Evolutionary conservation across 768 basidiomycete genomes (phyloP).

Genomic region (Russula virescens): DNA sequence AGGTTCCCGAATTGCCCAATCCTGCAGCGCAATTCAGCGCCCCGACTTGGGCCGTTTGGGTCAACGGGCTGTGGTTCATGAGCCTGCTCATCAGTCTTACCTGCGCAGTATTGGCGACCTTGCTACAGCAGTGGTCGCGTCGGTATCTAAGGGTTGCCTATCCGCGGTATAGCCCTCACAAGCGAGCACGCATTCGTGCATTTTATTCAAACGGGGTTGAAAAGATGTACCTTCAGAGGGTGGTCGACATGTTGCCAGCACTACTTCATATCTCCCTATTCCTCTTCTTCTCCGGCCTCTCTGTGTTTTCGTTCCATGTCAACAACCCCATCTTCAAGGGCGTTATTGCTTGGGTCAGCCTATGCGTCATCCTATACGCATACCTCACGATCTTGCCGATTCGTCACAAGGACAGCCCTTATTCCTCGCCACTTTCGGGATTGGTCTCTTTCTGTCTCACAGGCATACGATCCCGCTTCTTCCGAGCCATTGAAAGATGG

Average conservation of each 20-base stretch:
- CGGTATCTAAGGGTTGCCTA: slow-evolving; percentile 32
- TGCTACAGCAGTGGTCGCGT: slow-evolving; percentile 47
- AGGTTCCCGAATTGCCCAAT: neutral
- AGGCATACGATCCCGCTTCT: neutral
- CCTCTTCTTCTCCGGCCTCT: slow-evolving; percentile 46
- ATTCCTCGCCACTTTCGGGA: slow-evolving; percentile 2
- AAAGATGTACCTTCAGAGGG: slow-evolving; percentile 35
- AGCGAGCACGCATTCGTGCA: slow-evolving; percentile 39
- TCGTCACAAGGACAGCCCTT: slow-evolving; percentile 12
- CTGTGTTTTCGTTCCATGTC: slow-evolving; percentile 38
- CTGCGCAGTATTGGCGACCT: slow-evolving; percentile 39
- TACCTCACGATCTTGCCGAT: slow-evolving; percentile 19
- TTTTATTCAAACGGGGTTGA: slow-evolving; percentile 36
- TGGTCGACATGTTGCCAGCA: slow-evolving; percentile 41
- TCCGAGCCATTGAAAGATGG: neutral
- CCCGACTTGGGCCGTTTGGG: slow-evolving; percentile 32
- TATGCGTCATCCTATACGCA: slow-evolving; percentile 21
- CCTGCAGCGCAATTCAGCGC: slow-evolving; percentile 18
- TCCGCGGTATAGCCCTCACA: slow-evolving; percentile 28
- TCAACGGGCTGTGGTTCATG: slow-evolving; percentile 41
- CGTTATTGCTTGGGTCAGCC: slow-evolving; percentile 5
- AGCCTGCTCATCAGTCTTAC: slow-evolving; percentile 36
- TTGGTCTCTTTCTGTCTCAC: neutral
- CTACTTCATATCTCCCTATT: slow-evolving; percentile 47
- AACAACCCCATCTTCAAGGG: slow-evolving; percentile 19